Percentiles rank a stretch among this genome's conserved stretches.
Conservation (phyloP, 768 basidiomycete species). For the Scleroderma citrinum region DNA sequence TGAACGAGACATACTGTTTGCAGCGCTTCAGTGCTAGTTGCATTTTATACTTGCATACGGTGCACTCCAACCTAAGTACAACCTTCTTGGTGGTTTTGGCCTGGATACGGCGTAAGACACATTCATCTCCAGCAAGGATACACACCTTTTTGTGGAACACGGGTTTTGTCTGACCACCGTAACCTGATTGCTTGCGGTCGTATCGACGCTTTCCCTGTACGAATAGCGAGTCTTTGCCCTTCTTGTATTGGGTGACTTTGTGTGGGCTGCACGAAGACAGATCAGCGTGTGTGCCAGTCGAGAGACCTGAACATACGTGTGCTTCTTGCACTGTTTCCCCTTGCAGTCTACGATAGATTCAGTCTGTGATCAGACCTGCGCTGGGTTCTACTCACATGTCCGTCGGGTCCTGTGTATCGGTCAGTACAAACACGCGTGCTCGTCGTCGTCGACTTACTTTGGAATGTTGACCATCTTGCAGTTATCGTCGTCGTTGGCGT, state of each 20-base stretch:
- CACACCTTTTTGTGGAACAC: slow-evolving; percentile 99
- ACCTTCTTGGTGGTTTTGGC: slow-evolving; percentile 99
- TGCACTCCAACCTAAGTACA: slow-evolving; percentile 96
- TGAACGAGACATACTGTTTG: slow-evolving; percentile 77
- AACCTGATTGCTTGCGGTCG: slow-evolving; percentile 97
- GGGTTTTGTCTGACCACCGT: slow-evolving; percentile 99
- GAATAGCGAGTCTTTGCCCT: slow-evolving; percentile 96
- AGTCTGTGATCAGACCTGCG: not conserved
- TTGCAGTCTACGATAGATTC: slow-evolving; percentile 66
- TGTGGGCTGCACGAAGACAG: slow-evolving; percentile 63
- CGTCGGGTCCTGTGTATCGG: slow-evolving; percentile 69
- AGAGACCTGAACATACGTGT: slow-evolving; percentile 63
- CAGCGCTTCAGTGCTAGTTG: slow-evolving; percentile 94
- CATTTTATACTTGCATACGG: slow-evolving; percentile 98
- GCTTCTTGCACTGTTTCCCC: slow-evolving; percentile 94
- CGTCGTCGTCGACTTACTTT: slow-evolving; percentile 52
- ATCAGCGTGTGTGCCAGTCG: not conserved
- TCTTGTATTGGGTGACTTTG: slow-evolving; percentile 99
- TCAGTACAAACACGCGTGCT: slow-evolving; percentile 6
- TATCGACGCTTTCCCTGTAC: slow-evolving; percentile 99
- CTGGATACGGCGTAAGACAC: slow-evolving; percentile 33
- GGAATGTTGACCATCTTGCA: slow-evolving; percentile 85
- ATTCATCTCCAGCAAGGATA: slow-evolving; percentile 1
- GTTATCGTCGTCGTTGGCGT: slow-evolving; percentile 19
- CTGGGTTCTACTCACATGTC: slow-evolving; percentile 65